These are phyloP conservation scores for Neonectria neomacrospora DNA, from an alignment of 2,329 filamentous ascomycete species.

Conservation along the genomic window DNA sequence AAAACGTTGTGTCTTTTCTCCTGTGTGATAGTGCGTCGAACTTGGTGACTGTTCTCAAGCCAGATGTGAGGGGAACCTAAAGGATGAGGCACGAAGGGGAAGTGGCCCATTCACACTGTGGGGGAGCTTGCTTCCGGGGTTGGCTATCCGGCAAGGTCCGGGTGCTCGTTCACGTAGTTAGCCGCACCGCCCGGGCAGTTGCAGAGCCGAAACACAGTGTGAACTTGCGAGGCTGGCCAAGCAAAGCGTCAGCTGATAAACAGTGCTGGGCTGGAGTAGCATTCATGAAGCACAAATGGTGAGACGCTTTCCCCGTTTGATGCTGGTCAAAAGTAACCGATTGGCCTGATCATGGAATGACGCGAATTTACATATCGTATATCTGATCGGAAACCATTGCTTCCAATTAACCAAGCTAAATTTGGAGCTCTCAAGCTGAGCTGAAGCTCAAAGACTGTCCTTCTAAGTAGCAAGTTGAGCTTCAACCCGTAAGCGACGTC, in stretches of 20 bases:
- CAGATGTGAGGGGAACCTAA: constrained; percentile 8
- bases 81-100: background rate
- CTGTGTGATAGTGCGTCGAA: background rate
- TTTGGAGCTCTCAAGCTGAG: background rate
- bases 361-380: background rate
- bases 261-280: background rate
- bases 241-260: constrained; percentile 14
- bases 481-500: background rate
- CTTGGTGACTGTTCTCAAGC: background rate
- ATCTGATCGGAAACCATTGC: background rate
- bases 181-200: background rate
- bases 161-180: constrained; percentile 7
- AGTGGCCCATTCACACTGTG: constrained; percentile 17
- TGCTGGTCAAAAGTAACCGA: background rate
- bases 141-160: background rate
- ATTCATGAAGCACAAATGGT: background rate
- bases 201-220: constrained; percentile 21
- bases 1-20: background rate
- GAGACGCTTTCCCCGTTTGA: background rate
- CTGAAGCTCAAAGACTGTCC: background rate
- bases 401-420: background rate
- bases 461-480: background rate
- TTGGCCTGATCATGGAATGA: background rate
- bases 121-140: background rate
- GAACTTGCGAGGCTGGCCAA: background rate